Conservation (phyloP, 371 early-diverging fungal genomes). For the Umbelopsis sp. region DNA sequence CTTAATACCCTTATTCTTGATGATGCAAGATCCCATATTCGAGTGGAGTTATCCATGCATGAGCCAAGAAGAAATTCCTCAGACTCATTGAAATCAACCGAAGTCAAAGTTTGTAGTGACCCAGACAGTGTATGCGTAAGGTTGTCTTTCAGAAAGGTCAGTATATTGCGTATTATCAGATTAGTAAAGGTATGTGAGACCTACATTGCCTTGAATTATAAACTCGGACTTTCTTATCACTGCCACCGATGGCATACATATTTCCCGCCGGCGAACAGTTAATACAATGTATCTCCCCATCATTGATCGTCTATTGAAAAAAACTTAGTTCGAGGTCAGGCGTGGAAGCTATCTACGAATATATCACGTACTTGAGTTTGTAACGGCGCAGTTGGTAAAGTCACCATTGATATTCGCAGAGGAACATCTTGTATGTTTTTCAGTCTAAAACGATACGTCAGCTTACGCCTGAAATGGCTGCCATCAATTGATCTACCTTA, state of each 20-base stretch:
- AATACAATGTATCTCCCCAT: conserved; percentile 84
- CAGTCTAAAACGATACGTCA: not conserved
- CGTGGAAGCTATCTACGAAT: not conserved
- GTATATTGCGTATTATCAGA: not conserved
- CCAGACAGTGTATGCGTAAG: conserved; percentile 74
- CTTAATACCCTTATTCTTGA: conserved; percentile 61
- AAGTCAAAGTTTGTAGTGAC: conserved; percentile 83
- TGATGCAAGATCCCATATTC: conserved; percentile 84
- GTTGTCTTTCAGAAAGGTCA: conserved; percentile 33
- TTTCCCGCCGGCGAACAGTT: conserved; percentile 74
- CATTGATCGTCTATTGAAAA: conserved; percentile 58
- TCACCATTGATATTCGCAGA: conserved; percentile 20
- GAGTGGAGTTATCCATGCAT: conserved; percentile 89
- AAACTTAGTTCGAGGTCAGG: not conserved
- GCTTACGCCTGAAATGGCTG: not conserved
- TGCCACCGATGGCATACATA: conserved; percentile 86
- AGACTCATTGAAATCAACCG: conserved; percentile 76
- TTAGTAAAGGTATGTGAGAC: not conserved
- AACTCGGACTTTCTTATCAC: conserved; percentile 85
- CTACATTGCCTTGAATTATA: conserved; percentile 79
- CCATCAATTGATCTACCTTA: not conserved
- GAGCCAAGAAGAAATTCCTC: conserved; percentile 84
- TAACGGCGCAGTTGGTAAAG: conserved; percentile 27
- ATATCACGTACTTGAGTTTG: conserved; percentile 27
- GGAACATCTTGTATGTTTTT: conserved; percentile 10